These are phyloP conservation scores for Vigna trinervia DNA, from an alignment of 306 rosid genomes.

Conservation along the genomic window DNA sequence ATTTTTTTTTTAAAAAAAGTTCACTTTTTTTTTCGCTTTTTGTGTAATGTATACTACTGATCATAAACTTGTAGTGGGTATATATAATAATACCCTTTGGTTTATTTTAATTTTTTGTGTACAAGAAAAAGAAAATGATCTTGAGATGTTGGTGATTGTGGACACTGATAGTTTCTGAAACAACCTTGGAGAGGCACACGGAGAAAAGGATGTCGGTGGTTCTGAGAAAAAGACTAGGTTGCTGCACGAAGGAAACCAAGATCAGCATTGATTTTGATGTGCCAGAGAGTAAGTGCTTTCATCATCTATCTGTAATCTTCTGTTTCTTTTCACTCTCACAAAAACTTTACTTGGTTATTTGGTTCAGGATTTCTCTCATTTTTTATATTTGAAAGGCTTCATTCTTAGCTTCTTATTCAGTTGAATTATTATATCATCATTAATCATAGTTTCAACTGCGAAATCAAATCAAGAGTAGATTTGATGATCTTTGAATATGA, in stretches of 20 bases:
- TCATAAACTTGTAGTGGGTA: too few relatives aligned
- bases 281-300: constrained; percentile 62
- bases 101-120: neutral
- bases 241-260: constrained; percentile 73
- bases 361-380: neutral
- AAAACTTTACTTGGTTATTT: neutral
- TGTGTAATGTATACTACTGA: too few relatives aligned
- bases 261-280: constrained; percentile 78
- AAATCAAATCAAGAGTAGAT: neutral
- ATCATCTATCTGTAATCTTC: neutral
- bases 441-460: neutral
- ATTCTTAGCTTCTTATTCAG: neutral
- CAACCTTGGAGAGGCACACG: constrained; percentile 1
- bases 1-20: neutral
- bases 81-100: neutral
- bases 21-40: too few relatives aligned
- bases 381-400: neutral
- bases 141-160: constrained; percentile 34
- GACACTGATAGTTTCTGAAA: constrained; percentile 41
- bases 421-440: neutral
- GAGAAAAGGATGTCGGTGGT: constrained; percentile 51
- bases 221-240: constrained; percentile 72
- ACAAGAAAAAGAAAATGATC: neutral
- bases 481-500: neutral
- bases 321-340: neutral